These are phyloP conservation scores for Cyanidioschyzon merolae DNA, from an alignment of 23 red algal species.

Conservation along the genomic window DNA sequence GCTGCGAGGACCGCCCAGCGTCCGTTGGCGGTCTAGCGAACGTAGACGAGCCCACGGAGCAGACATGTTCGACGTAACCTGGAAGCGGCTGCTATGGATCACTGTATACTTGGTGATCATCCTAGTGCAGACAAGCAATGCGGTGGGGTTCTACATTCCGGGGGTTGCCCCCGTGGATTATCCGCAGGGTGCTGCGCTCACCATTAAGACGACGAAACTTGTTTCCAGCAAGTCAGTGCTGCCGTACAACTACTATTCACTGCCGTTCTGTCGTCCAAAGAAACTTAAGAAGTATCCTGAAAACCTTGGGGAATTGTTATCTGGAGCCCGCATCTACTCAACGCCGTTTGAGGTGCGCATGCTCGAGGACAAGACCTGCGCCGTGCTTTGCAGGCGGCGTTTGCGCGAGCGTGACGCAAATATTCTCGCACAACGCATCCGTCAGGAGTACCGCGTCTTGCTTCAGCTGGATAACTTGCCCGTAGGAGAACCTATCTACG, in stretches of 20 bases:
- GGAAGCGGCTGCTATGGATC: neutral
- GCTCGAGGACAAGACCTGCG: slow-evolving; percentile 47
- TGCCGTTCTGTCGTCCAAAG: slow-evolving; percentile 58
- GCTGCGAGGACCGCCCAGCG: no score
- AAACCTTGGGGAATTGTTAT: slow-evolving; percentile 82
- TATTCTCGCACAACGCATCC: slow-evolving; percentile 36
- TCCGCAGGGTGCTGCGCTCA: slow-evolving; percentile 40
- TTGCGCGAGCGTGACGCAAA: slow-evolving; percentile 9
- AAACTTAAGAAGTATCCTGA: slow-evolving; percentile 34
- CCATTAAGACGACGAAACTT: slow-evolving; percentile 62
- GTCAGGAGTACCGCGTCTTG: slow-evolving; percentile 49
- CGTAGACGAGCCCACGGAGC: no score
- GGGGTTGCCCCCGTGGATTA: slow-evolving; percentile 85
- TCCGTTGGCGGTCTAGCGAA: no score
- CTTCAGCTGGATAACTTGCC: slow-evolving; percentile 94
- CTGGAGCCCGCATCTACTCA: slow-evolving; percentile 62
- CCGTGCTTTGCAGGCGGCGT: slow-evolving; percentile 44
- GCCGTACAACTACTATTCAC: slow-evolving; percentile 80
- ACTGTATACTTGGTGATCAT: neutral
- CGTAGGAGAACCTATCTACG: slow-evolving; percentile 41
- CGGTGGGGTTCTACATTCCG: slow-evolving; percentile 58
- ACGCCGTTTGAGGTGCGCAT: slow-evolving; percentile 64
- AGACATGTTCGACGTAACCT: neutral
- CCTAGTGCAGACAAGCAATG: neutral
- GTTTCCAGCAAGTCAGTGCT: slow-evolving; percentile 58